These are phyloP conservation scores for Croton laevigatus DNA, from an alignment of 441 rosid species.

Conservation along the genomic window DNA sequence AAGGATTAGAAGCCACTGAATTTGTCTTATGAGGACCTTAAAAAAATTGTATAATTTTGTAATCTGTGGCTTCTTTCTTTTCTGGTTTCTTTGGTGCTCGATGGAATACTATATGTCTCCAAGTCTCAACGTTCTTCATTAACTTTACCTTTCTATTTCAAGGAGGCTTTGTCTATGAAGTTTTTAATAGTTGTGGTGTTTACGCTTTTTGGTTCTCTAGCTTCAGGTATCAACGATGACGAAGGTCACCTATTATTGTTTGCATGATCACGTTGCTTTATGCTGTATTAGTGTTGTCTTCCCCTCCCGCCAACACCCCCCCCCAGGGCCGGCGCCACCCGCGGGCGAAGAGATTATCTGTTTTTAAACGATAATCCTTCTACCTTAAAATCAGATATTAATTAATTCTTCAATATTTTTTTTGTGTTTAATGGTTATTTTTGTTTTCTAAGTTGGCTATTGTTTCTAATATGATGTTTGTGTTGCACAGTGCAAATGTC, in stretches of 20 bases:
- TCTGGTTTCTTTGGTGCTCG: too few relatives aligned
- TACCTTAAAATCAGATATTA: not conserved
- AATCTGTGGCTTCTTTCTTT: too few relatives aligned
- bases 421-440: not conserved
- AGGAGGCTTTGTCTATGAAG: not conserved
- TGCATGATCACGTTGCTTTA: too few relatives aligned
- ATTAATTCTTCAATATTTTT: not conserved
- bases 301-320: too few relatives aligned
- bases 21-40: too few relatives aligned
- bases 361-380: not conserved
- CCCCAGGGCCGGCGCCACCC: too few relatives aligned
- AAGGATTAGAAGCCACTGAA: too few relatives aligned
- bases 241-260: constrained; percentile 46
- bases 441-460: not conserved
- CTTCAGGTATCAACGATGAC: constrained; percentile 37
- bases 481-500: not conserved
- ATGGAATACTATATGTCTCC: too few relatives aligned
- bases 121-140: too few relatives aligned
- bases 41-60: too few relatives aligned
- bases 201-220: constrained; percentile 32
- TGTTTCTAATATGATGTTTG: not conserved
- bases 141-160: not conserved
- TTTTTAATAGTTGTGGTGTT: constrained; percentile 17
- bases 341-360: not conserved
- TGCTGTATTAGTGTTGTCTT: too few relatives aligned